Evolutionary conservation across 495 filamentous ascomycete genomes (phyloP), one percentile per base, ranked within the genome.

Genomic region (Daldinia caldariorum): DNA sequence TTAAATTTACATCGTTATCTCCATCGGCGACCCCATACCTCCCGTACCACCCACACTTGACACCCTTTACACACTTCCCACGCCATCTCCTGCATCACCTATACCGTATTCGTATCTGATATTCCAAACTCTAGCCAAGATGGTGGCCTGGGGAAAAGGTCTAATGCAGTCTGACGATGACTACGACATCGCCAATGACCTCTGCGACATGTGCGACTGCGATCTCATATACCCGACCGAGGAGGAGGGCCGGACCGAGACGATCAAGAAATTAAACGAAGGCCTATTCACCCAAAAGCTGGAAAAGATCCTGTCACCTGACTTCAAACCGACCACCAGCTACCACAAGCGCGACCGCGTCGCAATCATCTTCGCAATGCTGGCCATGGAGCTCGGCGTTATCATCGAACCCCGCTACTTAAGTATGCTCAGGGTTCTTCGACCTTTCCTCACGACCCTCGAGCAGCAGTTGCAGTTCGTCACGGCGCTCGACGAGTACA

Each of bases 401-500:
- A 58, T 6, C 6, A 68, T 72, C 31, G 66, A 66, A 38, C 22
- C 29, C 2, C 50, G 55, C 22, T 58, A 72, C 20, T 7, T 74
- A 18, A 31, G 6, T 0, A 31, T 45, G 1, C 65, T 74, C 38
- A 53, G 58, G 37, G 29, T 69, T 4, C 69, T 74, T 16, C 72
- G 69, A 8, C 61, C 55, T n/a, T 60, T 22, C 37, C 72, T 74
- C 35, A 66, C 65, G 10, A 74, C 41, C 16, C 51, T 72, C 26
- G 72, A 72, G 39, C 69, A 72, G 61, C 69, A 72, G 31, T 10
- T 74, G 0, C 72, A 74, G 39, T 61, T 74, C 2, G 20, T 72
- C 13, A 64, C 69, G 5, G 66, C 66, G n/a, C 58, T 74, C 4
- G 54, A 63, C 20, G 65, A 66, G 29, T 74, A 74, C 62, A 69